These are phyloP conservation scores for Trichosanthes cucumerina DNA, from an alignment of 306 rosid species.

Conservation along the genomic window DNA sequence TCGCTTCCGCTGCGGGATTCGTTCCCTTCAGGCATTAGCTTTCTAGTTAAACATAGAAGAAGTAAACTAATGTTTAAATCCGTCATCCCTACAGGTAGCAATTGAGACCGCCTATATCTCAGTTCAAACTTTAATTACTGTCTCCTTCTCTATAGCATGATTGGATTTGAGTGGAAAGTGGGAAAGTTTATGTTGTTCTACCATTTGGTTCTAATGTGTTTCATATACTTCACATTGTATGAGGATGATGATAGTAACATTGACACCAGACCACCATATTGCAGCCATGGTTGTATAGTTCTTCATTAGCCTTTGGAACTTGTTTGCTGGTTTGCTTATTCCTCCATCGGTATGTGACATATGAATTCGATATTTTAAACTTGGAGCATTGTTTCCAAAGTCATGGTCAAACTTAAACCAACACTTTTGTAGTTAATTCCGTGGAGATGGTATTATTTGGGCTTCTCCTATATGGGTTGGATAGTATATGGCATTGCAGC, in stretches of 20 bases:
- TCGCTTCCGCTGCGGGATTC: too few species aligned
- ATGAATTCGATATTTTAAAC: not conserved
- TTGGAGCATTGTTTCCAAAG: not conserved
- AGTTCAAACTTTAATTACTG: conserved; percentile 21
- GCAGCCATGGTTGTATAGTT: conserved; percentile 27
- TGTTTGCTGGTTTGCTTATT: conserved; percentile 30
- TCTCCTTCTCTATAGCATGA: conserved; percentile 27
- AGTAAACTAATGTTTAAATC: too few species aligned
- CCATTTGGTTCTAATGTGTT: conserved; percentile 24
- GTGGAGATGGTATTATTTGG: conserved; percentile 47
- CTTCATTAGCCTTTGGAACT: conserved; percentile 31
- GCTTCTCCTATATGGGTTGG: conserved; percentile 38
- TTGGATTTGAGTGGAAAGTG: conserved; percentile 24
- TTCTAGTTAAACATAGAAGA: too few species aligned
- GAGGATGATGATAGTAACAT: conserved; percentile 41
- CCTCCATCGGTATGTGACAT: conserved; percentile 20
- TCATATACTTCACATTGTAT: conserved; percentile 31
- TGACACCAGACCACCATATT: conserved; percentile 31
- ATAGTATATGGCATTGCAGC: conserved; percentile 32
- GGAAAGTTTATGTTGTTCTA: conserved; percentile 21
- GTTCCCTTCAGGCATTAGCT: too few species aligned
- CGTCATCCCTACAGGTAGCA: too few species aligned
- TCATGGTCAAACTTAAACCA: not conserved
- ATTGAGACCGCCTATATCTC: conserved; percentile 23
- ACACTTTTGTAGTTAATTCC: conserved; percentile 26